Conservation (phyloP, 371 early-diverging fungal species). For the Haplosporangium sp. region DNA sequence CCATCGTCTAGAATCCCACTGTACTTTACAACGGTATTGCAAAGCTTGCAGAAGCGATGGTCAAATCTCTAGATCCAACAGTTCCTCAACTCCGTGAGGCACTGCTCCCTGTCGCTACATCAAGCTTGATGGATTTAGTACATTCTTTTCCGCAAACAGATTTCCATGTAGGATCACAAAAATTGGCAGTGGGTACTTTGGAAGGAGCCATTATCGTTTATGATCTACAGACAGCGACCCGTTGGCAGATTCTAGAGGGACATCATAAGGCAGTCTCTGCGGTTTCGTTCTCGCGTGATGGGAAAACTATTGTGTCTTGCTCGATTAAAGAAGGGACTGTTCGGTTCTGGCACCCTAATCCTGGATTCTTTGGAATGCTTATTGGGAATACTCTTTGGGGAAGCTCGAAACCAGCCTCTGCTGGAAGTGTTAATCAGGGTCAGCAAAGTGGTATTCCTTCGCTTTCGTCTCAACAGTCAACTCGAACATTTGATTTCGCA, state of each 20-base stretch:
- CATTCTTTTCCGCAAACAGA: slow-evolving; percentile 80
- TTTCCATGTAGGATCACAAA: slow-evolving; percentile 82
- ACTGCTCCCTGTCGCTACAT: slow-evolving; percentile 75
- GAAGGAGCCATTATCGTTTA: slow-evolving; percentile 86
- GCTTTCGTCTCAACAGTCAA: slow-evolving; percentile 47
- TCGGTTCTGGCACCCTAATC: slow-evolving; percentile 80
- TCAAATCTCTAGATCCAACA: slow-evolving; percentile 89
- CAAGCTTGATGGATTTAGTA: slow-evolving; percentile 83
- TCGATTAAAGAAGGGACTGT: slow-evolving; percentile 78
- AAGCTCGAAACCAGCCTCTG: slow-evolving; percentile 8
- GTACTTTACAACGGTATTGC: slow-evolving; percentile 73
- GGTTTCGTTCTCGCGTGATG: slow-evolving; percentile 84
- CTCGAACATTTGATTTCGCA: slow-evolving; percentile 72
- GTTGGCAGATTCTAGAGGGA: slow-evolving; percentile 73
- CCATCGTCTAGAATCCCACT: slow-evolving; percentile 66
- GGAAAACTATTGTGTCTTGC: slow-evolving; percentile 81
- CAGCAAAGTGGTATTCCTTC: slow-evolving; percentile 22
- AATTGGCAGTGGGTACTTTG: slow-evolving; percentile 81
- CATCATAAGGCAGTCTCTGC: slow-evolving; percentile 75
- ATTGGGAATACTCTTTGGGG: slow-evolving; percentile 42
- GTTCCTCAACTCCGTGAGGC: slow-evolving; percentile 78
- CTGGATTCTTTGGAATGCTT: slow-evolving; percentile 82
- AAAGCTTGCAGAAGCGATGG: slow-evolving; percentile 81
- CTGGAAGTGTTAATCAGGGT: background rate
- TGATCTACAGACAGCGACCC: slow-evolving; percentile 88